Base-by-base conservation (phyloP, 1,139 yeast genomes). In the Pichia sp. region DNA sequence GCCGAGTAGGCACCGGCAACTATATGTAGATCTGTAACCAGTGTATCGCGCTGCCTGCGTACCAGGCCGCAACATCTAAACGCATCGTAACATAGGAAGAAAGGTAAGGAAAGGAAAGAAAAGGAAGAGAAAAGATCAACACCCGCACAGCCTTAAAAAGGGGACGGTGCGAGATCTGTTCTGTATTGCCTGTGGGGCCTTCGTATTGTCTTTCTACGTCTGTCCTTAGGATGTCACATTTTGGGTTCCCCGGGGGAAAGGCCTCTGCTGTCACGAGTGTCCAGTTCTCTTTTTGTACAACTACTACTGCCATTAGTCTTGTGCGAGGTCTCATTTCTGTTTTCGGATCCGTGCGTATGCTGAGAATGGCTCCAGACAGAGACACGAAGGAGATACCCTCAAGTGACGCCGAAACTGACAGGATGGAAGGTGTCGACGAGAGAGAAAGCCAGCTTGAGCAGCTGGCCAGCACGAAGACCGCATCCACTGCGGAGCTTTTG, bases 401-500 rank as follows among this genome's bases (percentile, higher is more conserved):
- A 61, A 83, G 90, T 6, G 93, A 87, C 66, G 92, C 90, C 4
- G 95, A 87, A 67, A 87, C 95, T 2, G 95, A 86, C 65, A 81
- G 79, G 60, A 81, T 86, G 85, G 89, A 83, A 63, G 69, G 80
- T 12, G 68, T 70, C 29, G 71, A 68, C 16, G 73, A 67, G 20
- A 59, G 57, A 49, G 67, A 66, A 34, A 70, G 74, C 16, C 79
- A 67, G 63, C 73, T 70, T 63, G 73, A 67, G 71, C 74, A 58
- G 69, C 70, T 64, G 47, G 38, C 58, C 7, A 33, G 48, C n/a
- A 14, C 34, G 14, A 41, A 59, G 48, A 14, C 38, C 5, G 48
- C 14, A 16, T 33, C 14, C 10, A 46, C 38, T 4, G 36, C 24
- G 2, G 38, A 12, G 14, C 31, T 30, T 9, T 16, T 38, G 5